Evolutionary conservation across 192 early-diverging fungal genomes (phyloP).

Genomic region (Paraglomus occultum): DNA sequence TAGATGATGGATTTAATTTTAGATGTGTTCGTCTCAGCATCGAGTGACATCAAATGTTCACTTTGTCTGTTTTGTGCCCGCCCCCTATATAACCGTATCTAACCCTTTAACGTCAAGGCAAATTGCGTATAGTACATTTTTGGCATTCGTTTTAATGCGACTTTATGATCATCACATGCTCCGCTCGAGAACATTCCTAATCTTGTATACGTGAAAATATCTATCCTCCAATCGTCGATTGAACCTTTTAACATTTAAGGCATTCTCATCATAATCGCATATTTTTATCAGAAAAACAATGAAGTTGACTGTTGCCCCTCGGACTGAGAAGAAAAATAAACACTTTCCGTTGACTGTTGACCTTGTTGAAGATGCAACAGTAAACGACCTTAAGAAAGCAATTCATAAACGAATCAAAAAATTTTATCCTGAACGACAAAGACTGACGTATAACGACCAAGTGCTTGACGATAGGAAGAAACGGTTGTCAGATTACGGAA

Average conservation of each 20-base stretch:
- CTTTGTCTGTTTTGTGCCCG: too few species aligned
- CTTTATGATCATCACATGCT: too few species aligned
- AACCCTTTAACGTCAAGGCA: too few species aligned
- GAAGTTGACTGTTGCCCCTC: conserved; percentile 51
- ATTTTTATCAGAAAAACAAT: conserved; percentile 30
- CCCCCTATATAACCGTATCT: too few species aligned
- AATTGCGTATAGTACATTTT: too few species aligned
- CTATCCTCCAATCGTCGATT: background rate
- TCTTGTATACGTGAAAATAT: background rate
- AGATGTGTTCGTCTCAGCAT: too few species aligned
- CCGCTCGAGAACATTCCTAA: too few species aligned
- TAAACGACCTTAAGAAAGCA: conserved; percentile 66
- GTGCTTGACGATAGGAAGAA: conserved; percentile 52
- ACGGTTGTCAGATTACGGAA: conserved; percentile 55
- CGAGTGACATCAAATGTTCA: too few species aligned
- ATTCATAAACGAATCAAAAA: conserved; percentile 65
- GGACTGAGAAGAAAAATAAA: conserved; percentile 42
- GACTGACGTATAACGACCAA: conserved; percentile 67
- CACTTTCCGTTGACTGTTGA: conserved; percentile 61
- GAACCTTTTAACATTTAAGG: background rate
- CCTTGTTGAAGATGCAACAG: conserved; percentile 56
- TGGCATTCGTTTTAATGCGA: too few species aligned
- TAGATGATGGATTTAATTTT: too few species aligned
- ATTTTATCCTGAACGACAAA: conserved; percentile 75
- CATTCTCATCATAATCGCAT: background rate